These are phyloP conservation scores for Lentinula aciculospora DNA, from an alignment of 768 basidiomycete genomes.

Conservation along the genomic window DNA sequence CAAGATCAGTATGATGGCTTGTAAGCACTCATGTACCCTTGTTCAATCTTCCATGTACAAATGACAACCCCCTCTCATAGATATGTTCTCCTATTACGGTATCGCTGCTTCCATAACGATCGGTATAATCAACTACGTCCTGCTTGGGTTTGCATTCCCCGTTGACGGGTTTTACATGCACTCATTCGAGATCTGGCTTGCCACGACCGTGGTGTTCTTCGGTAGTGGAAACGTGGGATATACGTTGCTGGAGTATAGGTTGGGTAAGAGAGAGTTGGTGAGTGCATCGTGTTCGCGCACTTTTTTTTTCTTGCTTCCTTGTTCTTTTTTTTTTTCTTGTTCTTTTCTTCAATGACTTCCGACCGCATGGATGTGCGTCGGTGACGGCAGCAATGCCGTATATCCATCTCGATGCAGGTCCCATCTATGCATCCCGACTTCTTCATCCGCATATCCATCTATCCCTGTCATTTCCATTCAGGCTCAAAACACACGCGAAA, in stretches of 20 bases:
- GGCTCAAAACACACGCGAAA: too few relatives aligned
- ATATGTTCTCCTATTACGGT: conserved; percentile 56
- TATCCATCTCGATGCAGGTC: not conserved
- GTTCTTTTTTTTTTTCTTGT: not conserved
- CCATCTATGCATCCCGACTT: not conserved
- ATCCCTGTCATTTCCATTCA: too few relatives aligned
- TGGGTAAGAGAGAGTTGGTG: conserved; percentile 27
- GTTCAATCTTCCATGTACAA: not conserved
- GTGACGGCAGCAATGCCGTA: too few relatives aligned
- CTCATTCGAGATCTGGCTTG: conserved; percentile 52
- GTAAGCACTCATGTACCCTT: conserved; percentile 24
- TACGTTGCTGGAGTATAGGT: conserved; percentile 42
- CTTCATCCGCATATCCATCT: not conserved
- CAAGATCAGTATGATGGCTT: conserved; percentile 75
- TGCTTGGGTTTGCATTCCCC: conserved; percentile 45
- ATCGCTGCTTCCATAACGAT: conserved; percentile 43
- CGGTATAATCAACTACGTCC: conserved; percentile 39
- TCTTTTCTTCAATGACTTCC: not conserved
- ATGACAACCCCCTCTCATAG: conserved; percentile 15
- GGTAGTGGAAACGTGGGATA: conserved; percentile 44
- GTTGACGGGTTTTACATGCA: conserved; percentile 49
- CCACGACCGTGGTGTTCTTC: conserved; percentile 44
- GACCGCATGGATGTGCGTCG: too few relatives aligned
- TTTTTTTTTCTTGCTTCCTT: not conserved
- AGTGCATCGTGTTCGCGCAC: conserved; percentile 7